phyloP scores from a whole-genome alignment of 2,329 filamentous ascomycete species.

The Stachybotrys elegans region DNA sequence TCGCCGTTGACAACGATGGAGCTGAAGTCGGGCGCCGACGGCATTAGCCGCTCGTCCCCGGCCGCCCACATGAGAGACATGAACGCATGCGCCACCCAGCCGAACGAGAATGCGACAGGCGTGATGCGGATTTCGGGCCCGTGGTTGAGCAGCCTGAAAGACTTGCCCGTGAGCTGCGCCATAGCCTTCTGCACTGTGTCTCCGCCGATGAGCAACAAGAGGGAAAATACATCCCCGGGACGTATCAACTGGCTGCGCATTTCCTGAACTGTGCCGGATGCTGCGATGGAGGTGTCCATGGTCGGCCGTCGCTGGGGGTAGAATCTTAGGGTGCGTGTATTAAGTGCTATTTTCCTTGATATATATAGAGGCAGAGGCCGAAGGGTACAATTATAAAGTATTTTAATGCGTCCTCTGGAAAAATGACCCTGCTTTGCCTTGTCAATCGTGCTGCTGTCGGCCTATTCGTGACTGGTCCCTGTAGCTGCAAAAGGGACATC shows the following conservation, averaged over 20 bases:
- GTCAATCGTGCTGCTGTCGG: no score
- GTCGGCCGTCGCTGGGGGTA: no score
- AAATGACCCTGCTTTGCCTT: no score
- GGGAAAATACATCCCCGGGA: conserved; percentile 4
- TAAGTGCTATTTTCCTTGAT: no score
- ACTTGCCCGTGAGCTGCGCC: conserved; percentile 3
- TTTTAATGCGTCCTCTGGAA: no score
- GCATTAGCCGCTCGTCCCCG: background rate
- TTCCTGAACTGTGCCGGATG: no score
- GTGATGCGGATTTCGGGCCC: background rate
- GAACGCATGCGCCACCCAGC: conserved; percentile 3
- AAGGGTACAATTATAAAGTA: no score
- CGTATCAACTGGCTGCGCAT: conserved; percentile 13
- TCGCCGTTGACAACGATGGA: background rate
- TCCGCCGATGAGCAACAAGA: conserved; percentile 5
- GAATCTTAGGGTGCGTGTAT: no score
- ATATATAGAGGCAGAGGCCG: no score
- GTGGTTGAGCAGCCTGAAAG: background rate
- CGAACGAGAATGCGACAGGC: conserved; percentile 3
- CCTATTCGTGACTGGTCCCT: no score
- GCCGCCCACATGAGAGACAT: background rate
- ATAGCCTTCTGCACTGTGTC: conserved; percentile 5
- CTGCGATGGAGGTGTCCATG: no score
- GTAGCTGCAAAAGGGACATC: no score
- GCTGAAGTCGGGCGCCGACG: background rate